Base-by-base conservation (phyloP, 108 stramenopile species). In the Fragilaria radians region DNA sequence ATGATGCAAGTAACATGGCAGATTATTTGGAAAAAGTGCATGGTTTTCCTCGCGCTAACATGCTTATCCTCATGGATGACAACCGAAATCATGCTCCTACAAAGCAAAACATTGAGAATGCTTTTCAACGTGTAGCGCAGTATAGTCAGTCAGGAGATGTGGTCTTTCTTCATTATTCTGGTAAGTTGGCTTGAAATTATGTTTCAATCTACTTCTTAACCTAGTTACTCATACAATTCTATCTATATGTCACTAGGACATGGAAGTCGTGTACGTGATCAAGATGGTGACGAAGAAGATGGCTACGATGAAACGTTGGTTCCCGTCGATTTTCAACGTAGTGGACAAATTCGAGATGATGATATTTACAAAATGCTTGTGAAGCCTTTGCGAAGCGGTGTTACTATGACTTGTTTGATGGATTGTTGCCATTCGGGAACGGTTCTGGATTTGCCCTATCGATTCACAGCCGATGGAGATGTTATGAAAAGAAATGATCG, bases 31-130 rank as follows among this genome's bases (percentile, higher is more conserved):
- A 61, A 49, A 65, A 86, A 17, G 71, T 78, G 26, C 66, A 91
- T 51, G 95, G 95, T 11, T 96, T 94, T 65, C 32, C 60, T n/a
- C 79, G 85, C 54, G 68, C 66, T 19, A 75, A 87, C 52, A 83
- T 95, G 71, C 71, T 83, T 14, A 79, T 96, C 54, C 65, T 96
- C 45, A 93, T 95, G 91, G 95, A 96, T 67, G 95, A 96, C 62
- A 89, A 80, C 7, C 45, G 61, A 27, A 70, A 81, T 57, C 76
- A 83, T 46, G 26, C 22, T 34, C 89, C 89, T 19, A 93, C 89
- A 5, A 68, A 64, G 50, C 59, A 68, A 21, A 88, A 88, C 53
- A 89, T 96, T 52, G 67, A 88, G 46, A 71, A 80, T 26, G 89
- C 88, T 19, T 87, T 84, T 48, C 74, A 83, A 45, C 77, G 79